Base-by-base conservation (phyloP, 2,329 filamentous ascomycete species). In the Coniochaeta sp. region DNA sequence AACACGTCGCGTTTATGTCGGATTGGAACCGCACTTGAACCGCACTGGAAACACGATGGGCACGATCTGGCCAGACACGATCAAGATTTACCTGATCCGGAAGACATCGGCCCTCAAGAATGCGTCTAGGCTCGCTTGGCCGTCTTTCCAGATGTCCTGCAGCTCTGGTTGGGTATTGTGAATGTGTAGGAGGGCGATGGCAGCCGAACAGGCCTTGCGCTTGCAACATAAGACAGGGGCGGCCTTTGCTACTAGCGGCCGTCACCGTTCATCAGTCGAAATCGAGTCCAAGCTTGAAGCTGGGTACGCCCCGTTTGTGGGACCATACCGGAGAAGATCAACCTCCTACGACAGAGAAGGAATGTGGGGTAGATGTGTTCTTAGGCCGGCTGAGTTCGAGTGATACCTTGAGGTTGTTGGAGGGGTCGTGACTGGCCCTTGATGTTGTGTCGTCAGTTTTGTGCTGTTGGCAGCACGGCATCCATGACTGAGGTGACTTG, bases 81-180 rank as follows among this genome's bases (percentile, higher is more conserved):
- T 50, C 44, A 26, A n/a, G 26, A n/a, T 31, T 52, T 24, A 31
- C 19, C 43, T 22, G 22, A 47, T 24, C 6, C 11, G 43, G 43
- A 52, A 52, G 47, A 14, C 47, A 52, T 31, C 24, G 6, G 47
- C 3, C 12, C 31, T 57, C 31, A 14, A 17, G 26, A 47, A 60
- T n/a, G 26, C 17, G 34, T 57, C 47, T 60, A 61, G 66, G 65
- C 64, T 67, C 63, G 62, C 61, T 67, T 66, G 67, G 28, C 67
- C 67, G 67, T 64, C 55, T 59, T 67, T 65, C 67, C 66, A 66
- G 61, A 61, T 59, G 50, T 36, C n/a, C 59, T 64, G 63, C 64
- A 57, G 17, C 26, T 63, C 60, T 64, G 60, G 64, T 67, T 68
- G 67, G 67, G 3, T 54, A 36, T 43, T 22, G 12, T 44, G 52